Evolutionary conservation across 23 red algal species (phyloP), one percentile per base, ranked within the genome.

Genomic region (Gracilaria domingensis): DNA sequence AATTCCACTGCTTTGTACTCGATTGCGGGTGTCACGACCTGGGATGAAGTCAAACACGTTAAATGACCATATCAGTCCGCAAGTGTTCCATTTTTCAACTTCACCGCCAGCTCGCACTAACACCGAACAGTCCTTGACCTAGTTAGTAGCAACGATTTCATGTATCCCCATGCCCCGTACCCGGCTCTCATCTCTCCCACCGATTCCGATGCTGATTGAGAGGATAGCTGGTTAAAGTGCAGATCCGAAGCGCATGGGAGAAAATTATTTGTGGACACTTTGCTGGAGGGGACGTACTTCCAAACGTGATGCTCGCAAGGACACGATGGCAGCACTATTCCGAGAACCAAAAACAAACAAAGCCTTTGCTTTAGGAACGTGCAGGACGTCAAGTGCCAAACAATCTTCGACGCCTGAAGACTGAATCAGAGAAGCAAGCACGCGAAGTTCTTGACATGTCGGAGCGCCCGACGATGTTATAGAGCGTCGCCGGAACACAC

Each of bases 221-320:
- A 60, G 56, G 20, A 81, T 82, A 17, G 88, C 88, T 1, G 88
- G 83, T 74, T 82, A 91, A 91, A 91, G 83, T 50, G 59, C 78
- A 47, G 75, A 66, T 53, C 88, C 88, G 39, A 91, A 91, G 26
- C 62, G 67, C 25, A 78, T 3, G 2, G 85, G 80, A 24, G 60
- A 66, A 60, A 49, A 39, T n/a, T 79, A 71, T 16, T 45, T 71
- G 4, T 55, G 60, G 6, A 49, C 23, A 50, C 29, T 11, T 39
- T 74, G 48, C 35, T 66, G 45, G 34, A 91, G 66, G n/a, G 88
- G 76, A 32, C 65, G 75, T 5, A 83, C 88, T 45, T 70, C 64
- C 30, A 83, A 49, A 37, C 79, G 49, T 16, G 45, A 65, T 14
- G 33, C 88, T 40, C 59, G 40, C n/a, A 76, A 34, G 2, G 45